Evolutionary conservation across 2,329 filamentous ascomycete species (phyloP).

Genomic region (Aspergillus sp.): DNA sequence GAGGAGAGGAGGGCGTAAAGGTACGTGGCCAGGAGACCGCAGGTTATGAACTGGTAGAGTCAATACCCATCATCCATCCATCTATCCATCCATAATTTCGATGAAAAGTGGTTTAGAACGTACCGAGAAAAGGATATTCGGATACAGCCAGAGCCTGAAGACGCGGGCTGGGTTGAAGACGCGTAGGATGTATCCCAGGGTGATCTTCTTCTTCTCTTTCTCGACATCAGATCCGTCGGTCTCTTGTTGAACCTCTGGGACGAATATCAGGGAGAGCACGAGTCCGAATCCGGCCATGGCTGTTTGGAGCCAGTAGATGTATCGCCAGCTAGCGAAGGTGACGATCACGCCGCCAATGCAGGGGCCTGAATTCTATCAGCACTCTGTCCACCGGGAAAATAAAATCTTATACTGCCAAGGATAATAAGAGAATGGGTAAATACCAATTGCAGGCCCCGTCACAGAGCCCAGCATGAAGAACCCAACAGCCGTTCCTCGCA

Average conservation of each 20-base stretch:
- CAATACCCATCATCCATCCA: background rate
- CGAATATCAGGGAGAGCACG: constrained; percentile 61
- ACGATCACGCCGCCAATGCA: constrained; percentile 77
- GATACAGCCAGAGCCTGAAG: constrained; percentile 64
- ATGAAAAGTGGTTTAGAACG: constrained; percentile 27
- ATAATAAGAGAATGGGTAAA: background rate
- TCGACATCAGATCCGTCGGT: constrained; percentile 50
- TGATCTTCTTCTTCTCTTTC: constrained; percentile 41
- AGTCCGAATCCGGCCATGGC: constrained; percentile 63
- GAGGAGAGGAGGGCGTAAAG: constrained; percentile 69
- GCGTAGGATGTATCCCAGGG: constrained; percentile 9
- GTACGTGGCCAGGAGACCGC: constrained; percentile 64
- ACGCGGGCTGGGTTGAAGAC: constrained; percentile 63
- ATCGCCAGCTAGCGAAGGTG: constrained; percentile 70
- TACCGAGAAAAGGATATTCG: constrained; percentile 64
- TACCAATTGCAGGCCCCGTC: constrained; percentile 45
- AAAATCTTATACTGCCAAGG: background rate
- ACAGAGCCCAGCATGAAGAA: constrained; percentile 47
- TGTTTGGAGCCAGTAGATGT: constrained; percentile 77
- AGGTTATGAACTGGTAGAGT: constrained; percentile 31
- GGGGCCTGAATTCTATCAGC: constrained; percentile 26
- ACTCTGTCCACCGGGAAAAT: background rate
- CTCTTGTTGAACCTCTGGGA: constrained; percentile 62
- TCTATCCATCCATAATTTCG: background rate
- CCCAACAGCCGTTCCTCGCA: constrained; percentile 46